phyloP scores from a whole-genome alignment of 1,139 yeast genomes.

The Yamadazyma jaroonii region DNA sequence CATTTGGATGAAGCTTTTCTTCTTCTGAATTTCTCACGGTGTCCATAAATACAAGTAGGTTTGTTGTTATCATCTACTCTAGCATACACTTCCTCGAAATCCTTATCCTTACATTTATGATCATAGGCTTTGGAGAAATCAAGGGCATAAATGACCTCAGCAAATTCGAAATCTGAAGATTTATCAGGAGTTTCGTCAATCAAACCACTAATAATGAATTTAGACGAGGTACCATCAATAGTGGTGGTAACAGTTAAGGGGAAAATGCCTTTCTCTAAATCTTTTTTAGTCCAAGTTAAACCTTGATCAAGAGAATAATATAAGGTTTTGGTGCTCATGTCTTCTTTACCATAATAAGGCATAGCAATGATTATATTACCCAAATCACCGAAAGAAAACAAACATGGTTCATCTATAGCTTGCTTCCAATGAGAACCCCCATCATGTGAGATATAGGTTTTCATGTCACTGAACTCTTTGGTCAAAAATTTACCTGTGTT shows the following conservation, averaged over 20 bases:
- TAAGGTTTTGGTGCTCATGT: conserved; percentile 24
- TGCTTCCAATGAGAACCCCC: conserved; percentile 74
- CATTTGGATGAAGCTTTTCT: conserved; percentile 71
- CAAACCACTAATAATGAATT: conserved; percentile 55
- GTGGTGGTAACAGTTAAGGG: conserved; percentile 56
- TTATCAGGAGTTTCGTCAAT: conserved; percentile 21
- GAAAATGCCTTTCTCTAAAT: conserved; percentile 45
- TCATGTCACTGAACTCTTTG: conserved; percentile 23
- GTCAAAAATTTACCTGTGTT: conserved; percentile 39
- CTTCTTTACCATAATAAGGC: conserved; percentile 33
- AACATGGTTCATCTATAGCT: conserved; percentile 53
- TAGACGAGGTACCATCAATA: conserved; percentile 70
- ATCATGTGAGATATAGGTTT: conserved; percentile 69
- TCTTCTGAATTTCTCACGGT: conserved; percentile 61
- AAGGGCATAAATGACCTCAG: conserved; percentile 40
- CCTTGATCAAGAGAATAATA: conserved; percentile 78
- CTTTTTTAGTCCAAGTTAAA: conserved; percentile 51
- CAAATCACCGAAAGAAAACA: conserved; percentile 71
- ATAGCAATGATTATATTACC: conserved; percentile 74
- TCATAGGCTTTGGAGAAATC: conserved; percentile 63
- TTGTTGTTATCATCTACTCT: conserved; percentile 42
- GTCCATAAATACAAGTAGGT: conserved; percentile 74
- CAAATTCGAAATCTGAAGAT: conserved; percentile 9
- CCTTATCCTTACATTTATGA: conserved; percentile 50
- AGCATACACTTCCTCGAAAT: conserved; percentile 70